Evolutionary conservation across 495 filamentous ascomycete species (phyloP), one percentile per base, ranked within the genome.

Genomic region (Penicillium cosmopolitanum): DNA sequence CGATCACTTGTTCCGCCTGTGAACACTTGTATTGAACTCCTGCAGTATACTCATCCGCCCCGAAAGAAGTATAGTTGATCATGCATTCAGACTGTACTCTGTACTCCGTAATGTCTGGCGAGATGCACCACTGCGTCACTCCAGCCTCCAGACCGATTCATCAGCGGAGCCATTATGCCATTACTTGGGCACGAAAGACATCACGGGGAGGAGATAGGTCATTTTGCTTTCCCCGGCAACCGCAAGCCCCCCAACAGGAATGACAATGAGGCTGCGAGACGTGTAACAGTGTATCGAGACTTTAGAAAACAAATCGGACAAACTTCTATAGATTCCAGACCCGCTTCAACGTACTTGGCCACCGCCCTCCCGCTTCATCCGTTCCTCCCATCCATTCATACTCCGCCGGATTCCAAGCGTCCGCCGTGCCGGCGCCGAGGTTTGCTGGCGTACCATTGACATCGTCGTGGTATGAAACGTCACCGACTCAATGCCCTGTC

Each of bases 401-500:
- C 80, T 85, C 51, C 85, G 76, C 52, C 85, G 77, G 53, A 82
- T 78, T 5, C 85, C 85, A 53, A 87, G 60, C n/a, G 84, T 86
- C 68, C 74, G 81, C 50, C 78, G 70, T 56, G 66, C 71, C 31
- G 68, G 57, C 12, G 60, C 60, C 31, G 70, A 46, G 23, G 54
- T 62, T 42, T 71, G 67, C 31, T 71, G 71, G 18, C 70, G 66
- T 19, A 77, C 58, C 68, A 66, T 80, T 33, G 75, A 73, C 73
- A 82, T 77, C 12, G 75, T 83, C 3, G 85, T 86, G 3, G 73
- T 80, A 66, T 87, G 82, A 56, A 80, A 81, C 51, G 79, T 83
- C 23, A 74, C 74, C 10, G 79, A 77, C 36, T 68, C 68, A 44
- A 77, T 56, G 42, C 61, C 59, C 46, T 23, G 46, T 19, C 16